Evolutionary conservation across 2,329 filamentous ascomycete species (phyloP).

Genomic region (Penicillium sp.): DNA sequence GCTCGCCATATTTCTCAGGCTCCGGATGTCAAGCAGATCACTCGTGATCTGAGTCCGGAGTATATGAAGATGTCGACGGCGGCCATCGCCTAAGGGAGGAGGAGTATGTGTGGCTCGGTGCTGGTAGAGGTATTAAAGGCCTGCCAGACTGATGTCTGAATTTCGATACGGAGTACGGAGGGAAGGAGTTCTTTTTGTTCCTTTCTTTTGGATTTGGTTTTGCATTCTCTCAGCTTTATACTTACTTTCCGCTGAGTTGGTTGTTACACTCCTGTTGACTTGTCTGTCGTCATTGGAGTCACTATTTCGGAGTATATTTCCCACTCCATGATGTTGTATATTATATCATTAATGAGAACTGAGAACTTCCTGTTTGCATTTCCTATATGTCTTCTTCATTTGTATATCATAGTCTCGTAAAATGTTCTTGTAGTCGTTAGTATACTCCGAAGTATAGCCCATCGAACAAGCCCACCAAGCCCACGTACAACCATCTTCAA

Average conservation of each 20-base stretch:
- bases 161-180: background rate
- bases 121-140: background rate
- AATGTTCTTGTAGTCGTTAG: background rate
- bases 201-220: background rate
- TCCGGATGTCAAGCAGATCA: background rate
- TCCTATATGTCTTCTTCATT: background rate
- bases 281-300: background rate
- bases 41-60: background rate
- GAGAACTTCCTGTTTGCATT: background rate
- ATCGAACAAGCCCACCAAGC: background rate
- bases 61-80: conserved; percentile 2
- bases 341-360: background rate
- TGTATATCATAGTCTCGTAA: background rate
- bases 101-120: background rate
- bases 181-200: background rate
- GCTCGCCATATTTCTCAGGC: background rate
- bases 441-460: background rate
- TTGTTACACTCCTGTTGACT: background rate
- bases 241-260: background rate
- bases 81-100: background rate
- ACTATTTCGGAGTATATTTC: background rate
- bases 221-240: background rate
- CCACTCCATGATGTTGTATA: background rate
- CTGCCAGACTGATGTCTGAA: background rate
- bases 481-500: background rate